phyloP scores from a whole-genome alignment of 495 filamentous ascomycete genomes.

The Bathelium albidoporum region DNA sequence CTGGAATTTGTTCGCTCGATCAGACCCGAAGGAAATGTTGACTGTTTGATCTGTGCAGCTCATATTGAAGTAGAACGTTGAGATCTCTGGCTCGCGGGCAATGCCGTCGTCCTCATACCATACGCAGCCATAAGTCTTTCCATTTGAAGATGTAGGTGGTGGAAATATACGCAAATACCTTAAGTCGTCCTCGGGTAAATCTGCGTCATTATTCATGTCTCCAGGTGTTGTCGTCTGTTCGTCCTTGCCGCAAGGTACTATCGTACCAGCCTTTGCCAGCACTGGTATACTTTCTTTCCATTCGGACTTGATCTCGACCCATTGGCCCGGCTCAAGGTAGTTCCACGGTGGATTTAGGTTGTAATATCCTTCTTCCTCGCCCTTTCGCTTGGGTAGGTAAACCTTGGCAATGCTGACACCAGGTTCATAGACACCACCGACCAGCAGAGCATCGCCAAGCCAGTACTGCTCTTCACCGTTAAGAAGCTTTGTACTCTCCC shows the following conservation, averaged over 20 bases:
- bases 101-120: conserved; percentile 61
- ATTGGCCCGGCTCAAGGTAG: conserved; percentile 48
- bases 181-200: conserved; percentile 50
- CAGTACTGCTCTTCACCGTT: conserved; percentile 57
- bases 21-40: background rate
- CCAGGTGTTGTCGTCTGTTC: conserved; percentile 46
- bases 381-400: conserved; percentile 46
- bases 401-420: conserved; percentile 42
- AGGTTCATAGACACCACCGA: conserved; percentile 55
- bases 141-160: conserved; percentile 29
- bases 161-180: conserved; percentile 57
- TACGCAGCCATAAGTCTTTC: conserved; percentile 32
- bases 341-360: conserved; percentile 53
- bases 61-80: conserved; percentile 11
- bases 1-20: background rate
- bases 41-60: background rate
- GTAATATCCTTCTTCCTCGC: conserved; percentile 45
- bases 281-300: conserved; percentile 54
- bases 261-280: conserved; percentile 50
- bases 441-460: conserved; percentile 55
- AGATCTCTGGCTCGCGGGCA: conserved; percentile 36
- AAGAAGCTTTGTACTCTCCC: conserved; percentile 41
- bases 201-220: conserved; percentile 44
- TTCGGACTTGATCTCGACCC: conserved; percentile 46
- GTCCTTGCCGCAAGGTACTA: conserved; percentile 47